Evolutionary conservation across 345 rosid genomes (phyloP).

Genomic region (Garcia nutans): DNA sequence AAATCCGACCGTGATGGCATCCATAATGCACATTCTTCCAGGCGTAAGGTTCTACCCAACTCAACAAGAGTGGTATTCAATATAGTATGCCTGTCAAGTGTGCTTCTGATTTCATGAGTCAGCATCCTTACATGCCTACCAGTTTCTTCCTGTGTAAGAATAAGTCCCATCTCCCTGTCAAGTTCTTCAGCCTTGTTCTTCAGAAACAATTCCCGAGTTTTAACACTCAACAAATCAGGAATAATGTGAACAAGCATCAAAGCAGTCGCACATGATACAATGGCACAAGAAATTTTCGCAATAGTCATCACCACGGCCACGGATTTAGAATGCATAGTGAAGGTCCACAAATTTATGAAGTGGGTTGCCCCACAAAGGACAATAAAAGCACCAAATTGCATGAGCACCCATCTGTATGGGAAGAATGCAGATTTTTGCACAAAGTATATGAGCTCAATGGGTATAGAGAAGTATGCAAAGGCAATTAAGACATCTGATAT

Average conservation of each 20-base stretch:
- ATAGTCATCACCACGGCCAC: slow-evolving; percentile 82
- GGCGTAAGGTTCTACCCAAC: slow-evolving; percentile 71
- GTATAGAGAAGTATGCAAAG: slow-evolving; percentile 90
- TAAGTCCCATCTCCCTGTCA: slow-evolving; percentile 85
- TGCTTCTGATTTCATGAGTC: slow-evolving; percentile 94
- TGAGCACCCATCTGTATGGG: slow-evolving; percentile 94
- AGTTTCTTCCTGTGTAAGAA: slow-evolving; percentile 87
- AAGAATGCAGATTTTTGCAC: slow-evolving; percentile 86
- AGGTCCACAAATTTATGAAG: slow-evolving; percentile 86
- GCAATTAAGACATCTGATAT: slow-evolving; percentile 87
- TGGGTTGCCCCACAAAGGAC: slow-evolving; percentile 96
- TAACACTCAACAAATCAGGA: slow-evolving; percentile 80
- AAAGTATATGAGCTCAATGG: slow-evolving; percentile 80
- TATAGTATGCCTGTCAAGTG: slow-evolving; percentile 80
- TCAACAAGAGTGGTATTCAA: slow-evolving; percentile 88
- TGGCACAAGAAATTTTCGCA: slow-evolving; percentile 79
- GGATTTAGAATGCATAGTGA: slow-evolving; percentile 68
- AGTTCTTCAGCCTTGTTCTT: slow-evolving; percentile 87
- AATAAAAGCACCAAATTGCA: slow-evolving; percentile 96
- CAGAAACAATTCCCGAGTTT: slow-evolving; percentile 72
- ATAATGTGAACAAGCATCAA: slow-evolving; percentile 89
- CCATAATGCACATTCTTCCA: slow-evolving; percentile 95
- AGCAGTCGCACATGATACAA: slow-evolving; percentile 87
- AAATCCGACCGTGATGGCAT: slow-evolving; percentile 77
- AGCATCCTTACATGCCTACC: slow-evolving; percentile 94